These are phyloP conservation scores for Wickerhamiella sorbophila DNA, from an alignment of 805 yeast species.

Conservation along the genomic window DNA sequence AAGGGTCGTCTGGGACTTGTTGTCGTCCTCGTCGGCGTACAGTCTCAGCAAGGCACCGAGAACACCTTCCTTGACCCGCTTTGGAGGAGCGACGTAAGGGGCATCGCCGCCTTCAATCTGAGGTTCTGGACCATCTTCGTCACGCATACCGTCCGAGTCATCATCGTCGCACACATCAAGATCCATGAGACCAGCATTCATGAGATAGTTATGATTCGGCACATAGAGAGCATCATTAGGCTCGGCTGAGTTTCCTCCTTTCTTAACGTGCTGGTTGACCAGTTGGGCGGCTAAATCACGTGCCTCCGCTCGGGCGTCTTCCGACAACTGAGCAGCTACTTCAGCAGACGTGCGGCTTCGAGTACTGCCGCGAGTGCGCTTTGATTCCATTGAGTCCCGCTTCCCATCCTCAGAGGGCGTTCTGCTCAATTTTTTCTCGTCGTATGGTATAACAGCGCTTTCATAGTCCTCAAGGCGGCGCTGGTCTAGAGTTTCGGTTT, in stretches of 20 bases:
- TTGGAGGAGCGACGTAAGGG: constrained; percentile 44
- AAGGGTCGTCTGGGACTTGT: constrained; percentile 9
- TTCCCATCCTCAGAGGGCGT: not conserved
- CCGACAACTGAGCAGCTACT: constrained; percentile 5
- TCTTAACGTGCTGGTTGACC: constrained; percentile 14
- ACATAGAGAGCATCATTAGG: constrained; percentile 11
- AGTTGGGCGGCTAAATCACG: constrained; percentile 16
- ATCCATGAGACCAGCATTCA: constrained; percentile 8
- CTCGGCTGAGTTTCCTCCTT: not conserved
- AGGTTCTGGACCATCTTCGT: not conserved
- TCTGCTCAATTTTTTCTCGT: not conserved
- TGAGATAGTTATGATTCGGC: constrained; percentile 7
- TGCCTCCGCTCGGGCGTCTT: constrained; percentile 13
- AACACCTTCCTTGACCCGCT: constrained; percentile 71
- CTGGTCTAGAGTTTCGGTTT: not conserved
- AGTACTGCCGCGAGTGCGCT: not conserved
- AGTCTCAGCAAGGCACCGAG: constrained; percentile 61
- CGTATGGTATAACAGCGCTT: not conserved
- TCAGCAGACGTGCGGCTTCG: not conserved
- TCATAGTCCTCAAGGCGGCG: not conserved
- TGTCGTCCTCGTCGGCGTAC: constrained; percentile 30
- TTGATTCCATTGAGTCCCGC: not conserved
- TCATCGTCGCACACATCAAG: constrained; percentile 5
- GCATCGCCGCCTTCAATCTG: constrained; percentile 21
- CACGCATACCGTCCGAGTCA: constrained; percentile 3